Conservation (phyloP, 106 monocot species). For the Platanthera zijinensis region DNA sequence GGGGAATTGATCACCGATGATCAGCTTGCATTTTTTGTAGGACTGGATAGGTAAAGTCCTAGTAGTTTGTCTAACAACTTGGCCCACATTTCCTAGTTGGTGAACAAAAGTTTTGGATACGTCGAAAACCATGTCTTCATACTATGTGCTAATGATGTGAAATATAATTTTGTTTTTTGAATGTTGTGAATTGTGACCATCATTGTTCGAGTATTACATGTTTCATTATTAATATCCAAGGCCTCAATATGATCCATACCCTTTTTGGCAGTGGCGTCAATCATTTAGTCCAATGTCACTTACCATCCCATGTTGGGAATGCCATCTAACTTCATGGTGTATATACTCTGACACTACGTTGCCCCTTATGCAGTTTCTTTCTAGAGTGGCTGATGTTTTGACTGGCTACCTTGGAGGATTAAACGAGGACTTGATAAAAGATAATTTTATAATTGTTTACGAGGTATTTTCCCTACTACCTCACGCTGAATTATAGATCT, state of each 20-base stretch:
- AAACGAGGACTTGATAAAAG: conserved; percentile 88
- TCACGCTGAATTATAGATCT: background rate
- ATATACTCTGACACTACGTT: background rate
- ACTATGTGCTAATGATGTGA: background rate
- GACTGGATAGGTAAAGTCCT: background rate
- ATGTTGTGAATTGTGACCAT: background rate
- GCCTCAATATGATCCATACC: background rate
- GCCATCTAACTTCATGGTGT: background rate
- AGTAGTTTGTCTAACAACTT: background rate
- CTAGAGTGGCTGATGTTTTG: conserved; percentile 82
- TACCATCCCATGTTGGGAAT: background rate
- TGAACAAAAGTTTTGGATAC: background rate
- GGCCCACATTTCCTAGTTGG: background rate
- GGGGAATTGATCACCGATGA: background rate
- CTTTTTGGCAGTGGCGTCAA: background rate
- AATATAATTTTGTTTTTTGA: background rate
- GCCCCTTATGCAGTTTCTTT: conserved; percentile 66
- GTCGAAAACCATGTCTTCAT: background rate
- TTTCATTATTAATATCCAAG: background rate
- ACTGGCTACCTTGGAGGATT: conserved; percentile 78
- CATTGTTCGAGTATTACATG: background rate
- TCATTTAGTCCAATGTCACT: no score
- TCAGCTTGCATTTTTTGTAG: background rate
- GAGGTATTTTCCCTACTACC: conserved; percentile 35
- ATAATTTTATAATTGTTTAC: conserved; percentile 92